Conservation (phyloP, 352 stramenopile genomes). For the Globisporangium nodosum region DNA sequence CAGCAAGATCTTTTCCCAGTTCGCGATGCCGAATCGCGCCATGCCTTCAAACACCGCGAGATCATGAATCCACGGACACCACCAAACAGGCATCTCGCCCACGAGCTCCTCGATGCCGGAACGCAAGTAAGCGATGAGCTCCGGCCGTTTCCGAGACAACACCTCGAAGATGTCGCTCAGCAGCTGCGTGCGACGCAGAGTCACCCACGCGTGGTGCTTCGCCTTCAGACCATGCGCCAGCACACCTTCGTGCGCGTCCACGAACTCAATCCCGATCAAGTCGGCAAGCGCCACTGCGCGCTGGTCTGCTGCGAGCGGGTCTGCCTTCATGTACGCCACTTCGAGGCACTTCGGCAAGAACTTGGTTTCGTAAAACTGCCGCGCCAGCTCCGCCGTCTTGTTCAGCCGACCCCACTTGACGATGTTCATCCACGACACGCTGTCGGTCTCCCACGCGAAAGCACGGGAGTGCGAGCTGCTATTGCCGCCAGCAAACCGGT, state of each 20-base stretch:
- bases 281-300: slow-evolving; percentile 64
- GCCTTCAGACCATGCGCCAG: slow-evolving; percentile 81
- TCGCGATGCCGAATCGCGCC: slow-evolving; percentile 66
- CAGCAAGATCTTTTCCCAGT: slow-evolving; percentile 62
- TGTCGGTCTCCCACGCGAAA: slow-evolving; percentile 77
- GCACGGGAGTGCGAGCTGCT: slow-evolving; percentile 13
- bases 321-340: slow-evolving; percentile 73
- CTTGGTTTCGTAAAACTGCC: slow-evolving; percentile 65
- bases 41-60: slow-evolving; percentile 74
- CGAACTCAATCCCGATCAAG: slow-evolving; percentile 82
- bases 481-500: background rate
- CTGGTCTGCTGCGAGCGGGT: slow-evolving; percentile 72
- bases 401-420: slow-evolving; percentile 79
- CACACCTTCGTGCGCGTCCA: slow-evolving; percentile 80
- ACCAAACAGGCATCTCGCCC: slow-evolving; percentile 82
- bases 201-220: slow-evolving; percentile 78
- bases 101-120: slow-evolving; percentile 59
- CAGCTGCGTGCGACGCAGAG: slow-evolving; percentile 70
- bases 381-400: slow-evolving; percentile 61
- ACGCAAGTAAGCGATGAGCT: slow-evolving; percentile 45
- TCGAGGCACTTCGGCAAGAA: slow-evolving; percentile 72
- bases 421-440: slow-evolving; percentile 79
- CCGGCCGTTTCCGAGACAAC: slow-evolving; percentile 28
- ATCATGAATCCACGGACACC: slow-evolving; percentile 87
- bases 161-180: slow-evolving; percentile 66